phyloP scores from a whole-genome alignment of 768 basidiomycete species.

The Tulasnella sp. region DNA sequence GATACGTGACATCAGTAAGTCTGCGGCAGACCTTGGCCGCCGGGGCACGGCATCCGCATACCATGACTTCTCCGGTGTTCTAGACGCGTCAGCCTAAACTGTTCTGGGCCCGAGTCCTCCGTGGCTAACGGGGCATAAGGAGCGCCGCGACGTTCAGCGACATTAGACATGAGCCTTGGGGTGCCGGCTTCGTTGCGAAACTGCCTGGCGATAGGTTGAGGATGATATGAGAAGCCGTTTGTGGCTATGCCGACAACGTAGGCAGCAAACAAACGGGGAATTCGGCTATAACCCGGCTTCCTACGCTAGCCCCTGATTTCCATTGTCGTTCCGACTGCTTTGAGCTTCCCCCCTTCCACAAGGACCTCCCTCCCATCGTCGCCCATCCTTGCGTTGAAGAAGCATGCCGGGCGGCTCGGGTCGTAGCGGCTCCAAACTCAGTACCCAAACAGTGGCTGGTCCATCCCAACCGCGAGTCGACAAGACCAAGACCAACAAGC shows the following conservation, averaged over 20 bases:
- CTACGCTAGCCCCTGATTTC: constrained; percentile 8
- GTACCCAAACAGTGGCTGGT: background rate
- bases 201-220: background rate
- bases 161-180: constrained; percentile 4
- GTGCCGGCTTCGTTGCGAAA: background rate
- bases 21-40: background rate
- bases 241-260: constrained; percentile 15
- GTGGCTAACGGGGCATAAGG: constrained; percentile 1
- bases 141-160: background rate
- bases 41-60: background rate
- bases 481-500: constrained; percentile 9
- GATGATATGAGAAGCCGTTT: background rate
- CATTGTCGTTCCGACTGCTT: constrained; percentile 6
- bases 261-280: constrained; percentile 15
- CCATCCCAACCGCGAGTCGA: background rate
- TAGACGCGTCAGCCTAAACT: constrained; percentile 6
- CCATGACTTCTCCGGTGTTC: constrained; percentile 13
- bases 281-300: constrained; percentile 7
- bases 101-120: background rate
- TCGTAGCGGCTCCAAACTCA: background rate
- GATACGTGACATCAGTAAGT: background rate
- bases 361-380: background rate
- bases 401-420: background rate
- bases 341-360: background rate
- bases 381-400: background rate